Base-by-base conservation (phyloP, 106 monocot genomes). In the Dioscorea alata region DNA sequence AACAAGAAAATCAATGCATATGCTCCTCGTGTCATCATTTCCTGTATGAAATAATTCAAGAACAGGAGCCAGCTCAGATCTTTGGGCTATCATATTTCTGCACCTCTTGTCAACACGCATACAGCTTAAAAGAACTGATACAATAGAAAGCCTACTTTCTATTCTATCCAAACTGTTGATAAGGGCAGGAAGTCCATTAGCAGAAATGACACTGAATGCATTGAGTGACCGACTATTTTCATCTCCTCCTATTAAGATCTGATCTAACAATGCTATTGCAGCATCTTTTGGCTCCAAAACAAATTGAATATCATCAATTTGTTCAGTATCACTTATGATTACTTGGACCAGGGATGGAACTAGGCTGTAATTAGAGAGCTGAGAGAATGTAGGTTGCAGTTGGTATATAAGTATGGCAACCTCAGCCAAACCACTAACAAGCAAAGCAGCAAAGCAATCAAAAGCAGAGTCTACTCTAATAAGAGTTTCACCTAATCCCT, bases 21-120 rank as follows among this genome's bases (percentile, higher is more conserved):
- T 50, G 42, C 73, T 66, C 60, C 70, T 76, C 52, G 73, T 80
- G 59, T 49, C 68, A 33, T 84, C 80, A 73, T 76, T 60, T 67
- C 84, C 84, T 28, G 68, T 24, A 65, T 84, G 84, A 76, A 84
- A 80, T 69, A 84, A 52, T 51, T 84, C 84, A 69, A 84, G 84
- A 34, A 80, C 77, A 23, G 76, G 70, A 48, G 64, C 76, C 62
- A 84, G 42, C 22, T 80, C 84, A 23, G 68, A 65, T 50, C 56
- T 76, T 16, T 67, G 73, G 69, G 84, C 80, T 51, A 84, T 65
- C 50, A 80, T 9, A 61, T 73, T 64, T 69, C 76, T 79, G 52
- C 84, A 84, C 32, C 76, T 49, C 58, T 42, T 79, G 68, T 84
- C 84, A 15, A 72, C 79, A 73, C 64, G 72, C 84, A 84, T 84